Evolutionary conservation across 202 grass and related monocot genomes (phyloP).

Genomic region (Saccharum hybrid): DNA sequence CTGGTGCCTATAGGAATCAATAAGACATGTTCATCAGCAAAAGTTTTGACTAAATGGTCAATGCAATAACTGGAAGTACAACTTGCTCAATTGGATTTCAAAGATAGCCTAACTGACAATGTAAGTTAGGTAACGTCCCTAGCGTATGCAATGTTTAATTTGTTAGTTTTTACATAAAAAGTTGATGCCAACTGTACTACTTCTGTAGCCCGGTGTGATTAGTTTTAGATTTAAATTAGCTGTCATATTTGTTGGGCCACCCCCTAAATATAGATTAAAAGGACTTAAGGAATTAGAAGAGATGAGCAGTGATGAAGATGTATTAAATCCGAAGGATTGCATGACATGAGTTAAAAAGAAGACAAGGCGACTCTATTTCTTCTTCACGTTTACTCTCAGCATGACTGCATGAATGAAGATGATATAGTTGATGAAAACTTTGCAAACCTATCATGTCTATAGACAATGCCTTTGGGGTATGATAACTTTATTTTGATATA

Average conservation of each 20-base stretch:
- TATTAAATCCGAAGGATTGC: not conserved
- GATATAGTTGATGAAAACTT: not conserved
- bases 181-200: not conserved
- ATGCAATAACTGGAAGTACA: not conserved
- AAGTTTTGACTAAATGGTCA: conserved; percentile 1
- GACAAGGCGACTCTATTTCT: not conserved
- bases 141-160: not conserved
- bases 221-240: not conserved
- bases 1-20: conserved; percentile 37
- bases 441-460: not conserved
- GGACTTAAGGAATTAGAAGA: too few species aligned
- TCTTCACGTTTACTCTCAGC: too few species aligned
- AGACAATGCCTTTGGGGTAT: not conserved
- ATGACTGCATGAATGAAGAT: not conserved
- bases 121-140: not conserved
- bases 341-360: not conserved
- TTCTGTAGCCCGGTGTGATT: not conserved
- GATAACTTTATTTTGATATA: not conserved
- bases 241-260: not conserved
- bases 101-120: conserved; percentile 25
- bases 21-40: conserved; percentile 21
- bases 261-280: too few species aligned
- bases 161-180: not conserved
- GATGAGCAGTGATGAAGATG: too few species aligned
- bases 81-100: conserved; percentile 46